A percentile compares a stretch with the other conserved stretches of the same genome.
phyloP scores from a whole-genome alignment of 257 asterid species.

The Plantago elongata region DNA sequence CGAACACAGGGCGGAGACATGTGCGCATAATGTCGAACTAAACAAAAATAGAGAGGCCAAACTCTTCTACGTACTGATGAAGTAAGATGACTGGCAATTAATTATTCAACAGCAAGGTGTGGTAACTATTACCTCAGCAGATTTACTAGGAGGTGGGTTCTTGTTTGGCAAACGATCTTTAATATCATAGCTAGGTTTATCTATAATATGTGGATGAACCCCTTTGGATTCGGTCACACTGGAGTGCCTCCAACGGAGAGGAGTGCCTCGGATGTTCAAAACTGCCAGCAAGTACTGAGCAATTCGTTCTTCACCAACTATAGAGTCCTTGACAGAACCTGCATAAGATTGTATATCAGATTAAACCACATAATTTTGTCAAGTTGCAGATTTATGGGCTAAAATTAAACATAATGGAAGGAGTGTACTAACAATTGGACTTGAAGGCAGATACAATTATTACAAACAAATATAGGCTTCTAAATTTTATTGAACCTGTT shows the following conservation, averaged over 20 bases:
- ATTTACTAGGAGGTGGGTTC: constrained; percentile 40
- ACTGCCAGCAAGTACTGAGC: constrained; percentile 83
- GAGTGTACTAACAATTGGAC: not conserved
- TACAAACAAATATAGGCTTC: not conserved
- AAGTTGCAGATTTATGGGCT: not conserved
- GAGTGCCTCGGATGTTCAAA: constrained; percentile 75
- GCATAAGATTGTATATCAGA: constrained; percentile 17
- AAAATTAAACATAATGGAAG: not conserved
- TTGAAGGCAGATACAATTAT: not conserved
- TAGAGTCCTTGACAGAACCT: constrained; percentile 95
- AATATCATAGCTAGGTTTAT: constrained; percentile 49
- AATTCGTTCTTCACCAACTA: constrained; percentile 90
- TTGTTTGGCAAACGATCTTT: constrained; percentile 53
- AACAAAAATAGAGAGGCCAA: no score
- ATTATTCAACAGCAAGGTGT: no score
- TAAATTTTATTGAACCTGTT: constrained; percentile 42
- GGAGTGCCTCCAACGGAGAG: constrained; percentile 72
- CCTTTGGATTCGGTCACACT: constrained; percentile 30
- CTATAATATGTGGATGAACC: constrained; percentile 23
- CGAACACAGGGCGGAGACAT: no score
- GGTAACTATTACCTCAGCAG: constrained; percentile 50
- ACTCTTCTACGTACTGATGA: no score
- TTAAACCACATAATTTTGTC: not conserved
- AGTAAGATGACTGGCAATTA: no score
- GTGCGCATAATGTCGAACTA: no score